Base-by-base conservation (phyloP, 1,284 basidiomycete species). In the Malassezia psittaci region DNA sequence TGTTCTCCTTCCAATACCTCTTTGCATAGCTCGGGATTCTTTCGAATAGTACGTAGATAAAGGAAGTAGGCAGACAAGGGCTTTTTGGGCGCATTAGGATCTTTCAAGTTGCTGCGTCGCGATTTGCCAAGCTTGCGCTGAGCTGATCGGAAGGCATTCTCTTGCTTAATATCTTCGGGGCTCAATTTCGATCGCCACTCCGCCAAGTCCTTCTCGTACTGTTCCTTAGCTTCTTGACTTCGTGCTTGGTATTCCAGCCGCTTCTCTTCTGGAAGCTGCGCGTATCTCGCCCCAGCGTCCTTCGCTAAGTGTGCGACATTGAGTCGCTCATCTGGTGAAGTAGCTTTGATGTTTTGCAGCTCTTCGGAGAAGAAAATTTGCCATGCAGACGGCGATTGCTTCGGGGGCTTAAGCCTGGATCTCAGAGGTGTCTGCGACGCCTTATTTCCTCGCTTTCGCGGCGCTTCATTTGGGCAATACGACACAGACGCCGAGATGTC, bases 341-440 rank as follows among this genome's bases (percentile, higher is more conserved):
- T 62, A 0, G 83, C 83, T 78, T 90, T 90, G 47, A 69, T 67
- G 75, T 90, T 88, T 69, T 84, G 83, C 64, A 96, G 88, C 83
- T 89, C 90, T 75, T 94, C 89, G 37, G 88, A 90, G 76, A 96
- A 94, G 78, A 90, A 96, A 50, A 96, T 81, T 77, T 96, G 90
- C 90, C 90, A 96, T 41, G 90, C 88, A 5, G 88, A 91, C 5
- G 88, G 89, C 12, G 90, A 88, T 68, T 91, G 82, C 78, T 91
- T 91, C 42, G 90, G 90, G 34, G 88, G 89, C 57, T 85, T 85
- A 55, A 94, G 79, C 24, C 77, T 77, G 10, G 79, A 80, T 64
- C 78, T 78, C 48, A 69, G 63, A 13, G 36, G 34, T 29, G 46
- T 19, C 16, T 9, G 16, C 18, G 10, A 38, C 18, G n/a, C 18